Base-by-base conservation (phyloP, 306 rosid genomes). In the Glycine latifolia region DNA sequence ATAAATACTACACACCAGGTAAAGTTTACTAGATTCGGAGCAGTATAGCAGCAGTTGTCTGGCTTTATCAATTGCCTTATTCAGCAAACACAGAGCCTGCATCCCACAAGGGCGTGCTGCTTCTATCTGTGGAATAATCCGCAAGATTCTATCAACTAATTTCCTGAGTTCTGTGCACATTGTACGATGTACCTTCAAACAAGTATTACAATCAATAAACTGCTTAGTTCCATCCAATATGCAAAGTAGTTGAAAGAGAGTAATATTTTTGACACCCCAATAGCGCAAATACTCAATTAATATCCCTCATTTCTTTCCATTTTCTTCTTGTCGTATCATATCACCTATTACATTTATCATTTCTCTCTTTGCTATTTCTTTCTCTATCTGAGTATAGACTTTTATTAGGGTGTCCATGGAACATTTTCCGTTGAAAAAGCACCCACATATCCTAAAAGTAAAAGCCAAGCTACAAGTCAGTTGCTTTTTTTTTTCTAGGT, bases 61-160 rank as follows among this genome's bases (percentile, higher is more conserved):
- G 83, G 95, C 91, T 79, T 88, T 91, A 16, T 88, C 86, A 59
- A 90, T 75, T 61, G 90, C 89, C 7, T 1, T 10, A 68, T 10
- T 91, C 39, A 95, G 87, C 80, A 61, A 67, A 84, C 91, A 87
- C 5, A 95, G 85, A 20, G 94, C 88, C 81, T 84, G 85, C 70
- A 91, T 85, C 75, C 98, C 98, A 31, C 94, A 76, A 80, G 98
- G 98, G 68, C 97, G 89, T 37, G 94, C 94, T 39, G 70, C 92
- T 85, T 95, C 98, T 71, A 95, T 90, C 5, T 70, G 79, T 1
- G 95, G 97, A 73, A 90, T 76, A 85, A 95, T 88, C 75, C 83
- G 68, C 17, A 80, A 76, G 59, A 90, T 81, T 79, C 88, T 88
- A 26, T 69, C 88, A 69, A 91, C 86, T 56, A 91, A 77, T 60